Percentiles rank a stretch among this genome's conserved stretches.
Evolutionary conservation across 75 land plant genomes (phyloP).

Genomic region (Cupressus sempervirens): DNA sequence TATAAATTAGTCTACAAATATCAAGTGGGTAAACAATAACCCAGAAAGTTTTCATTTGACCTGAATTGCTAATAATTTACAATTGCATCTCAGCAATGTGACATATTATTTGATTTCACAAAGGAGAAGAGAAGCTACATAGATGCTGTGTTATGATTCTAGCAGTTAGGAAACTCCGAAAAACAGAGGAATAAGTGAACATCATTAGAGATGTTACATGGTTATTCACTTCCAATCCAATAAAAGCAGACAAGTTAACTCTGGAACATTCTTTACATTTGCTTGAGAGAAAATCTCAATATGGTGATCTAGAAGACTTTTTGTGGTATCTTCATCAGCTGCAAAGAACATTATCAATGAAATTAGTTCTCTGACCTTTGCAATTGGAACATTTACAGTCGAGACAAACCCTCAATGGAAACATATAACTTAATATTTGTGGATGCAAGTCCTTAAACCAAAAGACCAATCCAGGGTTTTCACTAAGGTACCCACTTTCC

Average conservation of each 20-base stretch:
- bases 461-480: background rate
- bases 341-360: background rate
- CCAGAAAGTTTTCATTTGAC: background rate
- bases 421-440: background rate
- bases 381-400: background rate
- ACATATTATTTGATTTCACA: background rate
- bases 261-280: background rate
- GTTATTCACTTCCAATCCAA: constrained; percentile 1
- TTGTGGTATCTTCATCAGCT: constrained; percentile 3
- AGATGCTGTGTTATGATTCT: background rate
- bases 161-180: background rate
- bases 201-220: constrained; percentile 1
- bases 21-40: background rate
- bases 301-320: background rate
- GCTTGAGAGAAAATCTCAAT: background rate
- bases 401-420: background rate
- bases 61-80: background rate
- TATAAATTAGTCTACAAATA: background rate
- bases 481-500: background rate
- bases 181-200: background rate
- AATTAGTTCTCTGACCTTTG: background rate
- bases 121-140: background rate
- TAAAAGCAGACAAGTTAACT: background rate
- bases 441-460: background rate
- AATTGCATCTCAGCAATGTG: background rate